Conservation (phyloP, 345 rosid species). For the Brassica juncea region DNA sequence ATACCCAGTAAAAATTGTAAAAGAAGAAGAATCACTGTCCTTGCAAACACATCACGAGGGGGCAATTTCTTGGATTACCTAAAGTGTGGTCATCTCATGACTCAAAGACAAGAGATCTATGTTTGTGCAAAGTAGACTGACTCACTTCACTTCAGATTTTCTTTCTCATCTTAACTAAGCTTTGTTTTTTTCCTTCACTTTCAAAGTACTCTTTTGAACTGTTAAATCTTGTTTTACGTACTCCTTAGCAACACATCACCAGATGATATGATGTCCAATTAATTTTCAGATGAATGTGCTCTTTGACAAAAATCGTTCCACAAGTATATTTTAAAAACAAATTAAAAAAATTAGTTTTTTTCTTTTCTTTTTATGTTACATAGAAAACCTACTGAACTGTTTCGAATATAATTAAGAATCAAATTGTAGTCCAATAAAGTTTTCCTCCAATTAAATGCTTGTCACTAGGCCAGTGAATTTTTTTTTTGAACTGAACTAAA, state of each 20-base stretch:
- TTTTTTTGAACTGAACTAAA: neutral
- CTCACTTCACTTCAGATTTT: neutral
- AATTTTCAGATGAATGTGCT: neutral
- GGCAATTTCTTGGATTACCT: slow-evolving; percentile 15
- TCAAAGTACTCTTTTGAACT: neutral
- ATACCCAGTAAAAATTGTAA: neutral
- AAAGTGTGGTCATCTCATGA: slow-evolving; percentile 7
- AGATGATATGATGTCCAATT: neutral
- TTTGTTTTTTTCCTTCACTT: neutral
- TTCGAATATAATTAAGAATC: neutral
- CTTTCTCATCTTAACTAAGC: neutral
- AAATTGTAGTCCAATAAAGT: neutral
- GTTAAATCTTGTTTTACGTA: neutral
- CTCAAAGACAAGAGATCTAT: neutral
- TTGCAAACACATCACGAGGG: slow-evolving; percentile 35
- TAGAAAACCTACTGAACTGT: neutral
- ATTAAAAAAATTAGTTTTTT: neutral
- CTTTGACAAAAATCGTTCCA: neutral
- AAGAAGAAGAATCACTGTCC: slow-evolving; percentile 14
- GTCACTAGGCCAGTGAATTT: neutral
- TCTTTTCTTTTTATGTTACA: neutral
- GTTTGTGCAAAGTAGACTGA: neutral
- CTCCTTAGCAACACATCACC: neutral
- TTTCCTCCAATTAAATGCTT: neutral
- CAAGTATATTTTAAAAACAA: neutral